These are phyloP conservation scores for Fusarium solani-melongenae DNA, from an alignment of 2,329 filamentous ascomycete species.

Conservation along the genomic window DNA sequence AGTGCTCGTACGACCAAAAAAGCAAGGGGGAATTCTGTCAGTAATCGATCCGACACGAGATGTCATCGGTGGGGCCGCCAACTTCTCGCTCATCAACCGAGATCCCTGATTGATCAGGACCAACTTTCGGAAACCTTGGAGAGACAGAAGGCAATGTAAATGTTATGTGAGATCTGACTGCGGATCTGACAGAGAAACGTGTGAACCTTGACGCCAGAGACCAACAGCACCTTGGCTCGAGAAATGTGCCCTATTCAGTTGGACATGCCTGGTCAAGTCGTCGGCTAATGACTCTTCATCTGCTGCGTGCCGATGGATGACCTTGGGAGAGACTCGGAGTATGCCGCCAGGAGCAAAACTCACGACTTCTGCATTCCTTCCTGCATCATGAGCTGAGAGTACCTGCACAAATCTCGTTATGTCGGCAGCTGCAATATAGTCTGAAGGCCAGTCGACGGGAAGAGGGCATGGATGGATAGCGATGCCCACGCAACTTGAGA, in stretches of 20 bases:
- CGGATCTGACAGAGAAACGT: constrained; percentile 10
- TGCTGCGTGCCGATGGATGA: background rate
- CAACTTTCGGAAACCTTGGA: constrained; percentile 17
- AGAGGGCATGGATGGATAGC: background rate
- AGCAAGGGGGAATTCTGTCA: constrained; percentile 35
- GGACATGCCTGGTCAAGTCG: background rate
- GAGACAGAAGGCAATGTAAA: constrained; percentile 16
- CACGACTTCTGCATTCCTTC: background rate
- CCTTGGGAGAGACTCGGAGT: background rate
- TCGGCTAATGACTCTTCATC: background rate
- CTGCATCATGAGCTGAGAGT: background rate
- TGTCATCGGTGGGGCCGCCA: constrained; percentile 30
- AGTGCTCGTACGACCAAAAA: constrained; percentile 32
- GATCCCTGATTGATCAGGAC: constrained; percentile 18
- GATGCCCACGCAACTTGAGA: background rate
- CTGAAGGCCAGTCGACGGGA: constrained; percentile 6
- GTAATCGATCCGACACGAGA: constrained; percentile 6
- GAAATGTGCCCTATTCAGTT: background rate
- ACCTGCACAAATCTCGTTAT: constrained; percentile 11
- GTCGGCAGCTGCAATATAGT: constrained; percentile 14
- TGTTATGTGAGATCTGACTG: constrained; percentile 38
- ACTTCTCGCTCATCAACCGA: constrained; percentile 13
- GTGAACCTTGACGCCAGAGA: background rate
- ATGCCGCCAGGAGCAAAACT: background rate
- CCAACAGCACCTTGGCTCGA: background rate